A percentile compares a stretch with the other conserved stretches of the same genome.
Evolutionary conservation across 768 basidiomycete genomes (phyloP).

Genomic region (Rhodosporidiobolus odoratus): DNA sequence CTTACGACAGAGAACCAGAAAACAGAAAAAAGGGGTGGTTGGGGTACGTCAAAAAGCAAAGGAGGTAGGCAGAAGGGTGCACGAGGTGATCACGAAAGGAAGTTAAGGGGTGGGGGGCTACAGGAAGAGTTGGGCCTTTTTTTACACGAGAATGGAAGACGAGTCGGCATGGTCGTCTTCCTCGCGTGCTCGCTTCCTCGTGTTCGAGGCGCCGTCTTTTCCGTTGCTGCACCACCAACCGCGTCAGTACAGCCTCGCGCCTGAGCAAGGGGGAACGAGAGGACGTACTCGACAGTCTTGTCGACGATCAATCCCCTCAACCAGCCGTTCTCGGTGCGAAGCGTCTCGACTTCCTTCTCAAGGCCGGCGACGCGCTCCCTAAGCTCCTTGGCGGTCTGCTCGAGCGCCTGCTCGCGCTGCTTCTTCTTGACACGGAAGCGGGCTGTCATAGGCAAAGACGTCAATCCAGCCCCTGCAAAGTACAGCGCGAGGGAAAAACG

Average conservation of each 20-base stretch:
- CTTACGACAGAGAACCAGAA: no score
- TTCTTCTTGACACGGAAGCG: conserved; percentile 95
- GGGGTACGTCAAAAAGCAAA: no score
- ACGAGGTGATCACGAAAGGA: no score
- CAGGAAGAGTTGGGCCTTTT: no score
- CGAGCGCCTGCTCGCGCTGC: conserved; percentile 83
- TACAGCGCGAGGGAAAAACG: not conserved
- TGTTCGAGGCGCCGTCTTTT: conserved; percentile 24
- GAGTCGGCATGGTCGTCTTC: conserved; percentile 13
- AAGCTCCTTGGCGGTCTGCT: conserved; percentile 76
- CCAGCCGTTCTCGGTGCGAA: conserved; percentile 87
- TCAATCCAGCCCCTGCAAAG: no score
- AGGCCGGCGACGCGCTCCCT: conserved; percentile 71
- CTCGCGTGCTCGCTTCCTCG: conserved; percentile 20
- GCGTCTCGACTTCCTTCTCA: conserved; percentile 83
- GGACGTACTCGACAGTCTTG: conserved; percentile 25
- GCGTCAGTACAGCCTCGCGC: not conserved
- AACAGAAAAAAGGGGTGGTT: no score
- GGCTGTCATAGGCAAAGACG: conserved; percentile 44
- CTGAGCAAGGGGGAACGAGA: conserved; percentile 51
- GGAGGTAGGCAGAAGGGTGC: not conserved
- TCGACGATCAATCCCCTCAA: conserved; percentile 78
- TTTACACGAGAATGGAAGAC: conserved; percentile 22
- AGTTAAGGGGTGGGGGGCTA: no score
- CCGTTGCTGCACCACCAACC: not conserved